phyloP scores from a whole-genome alignment of 2,329 filamentous ascomycete genomes.

The Penicillium corylophilum region DNA sequence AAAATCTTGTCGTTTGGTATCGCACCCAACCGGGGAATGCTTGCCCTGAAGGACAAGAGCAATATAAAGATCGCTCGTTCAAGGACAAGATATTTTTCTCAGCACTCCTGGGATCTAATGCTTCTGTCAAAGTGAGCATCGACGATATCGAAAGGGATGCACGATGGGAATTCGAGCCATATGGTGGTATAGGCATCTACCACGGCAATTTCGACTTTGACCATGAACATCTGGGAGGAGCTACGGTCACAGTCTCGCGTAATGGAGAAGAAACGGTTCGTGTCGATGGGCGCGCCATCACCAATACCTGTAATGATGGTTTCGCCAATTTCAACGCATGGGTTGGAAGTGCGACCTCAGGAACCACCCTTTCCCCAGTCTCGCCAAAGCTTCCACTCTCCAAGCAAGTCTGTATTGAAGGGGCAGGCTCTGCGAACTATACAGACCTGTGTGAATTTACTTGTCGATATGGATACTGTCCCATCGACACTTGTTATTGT shows the following conservation, averaged over 20 bases:
- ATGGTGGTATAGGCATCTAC: conserved; percentile 34
- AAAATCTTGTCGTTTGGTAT: conserved; percentile 15
- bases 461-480: conserved; percentile 14
- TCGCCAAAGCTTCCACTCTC: conserved; percentile 4
- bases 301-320: conserved; percentile 21
- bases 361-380: background rate
- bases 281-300: conserved; percentile 27
- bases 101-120: conserved; percentile 35
- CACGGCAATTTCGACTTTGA: conserved; percentile 30
- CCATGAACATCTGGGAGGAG: conserved; percentile 16
- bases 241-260: conserved; percentile 28
- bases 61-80: background rate
- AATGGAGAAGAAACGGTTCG: conserved; percentile 18
- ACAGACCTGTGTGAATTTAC: conserved; percentile 10
- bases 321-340: conserved; percentile 40
- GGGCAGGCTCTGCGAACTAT: conserved; percentile 5
- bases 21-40: conserved; percentile 4
- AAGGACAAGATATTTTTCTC: conserved; percentile 30
- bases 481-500: conserved; percentile 12
- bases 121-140: conserved; percentile 33
- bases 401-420: conserved; percentile 11
- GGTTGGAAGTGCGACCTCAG: conserved; percentile 29
- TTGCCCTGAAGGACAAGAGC: conserved; percentile 7
- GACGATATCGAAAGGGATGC: conserved; percentile 24
- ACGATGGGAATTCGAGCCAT: conserved; percentile 27